Evolutionary conservation across 352 stramenopile genomes (phyloP).

Genomic region (Globisporangium spinosum): DNA sequence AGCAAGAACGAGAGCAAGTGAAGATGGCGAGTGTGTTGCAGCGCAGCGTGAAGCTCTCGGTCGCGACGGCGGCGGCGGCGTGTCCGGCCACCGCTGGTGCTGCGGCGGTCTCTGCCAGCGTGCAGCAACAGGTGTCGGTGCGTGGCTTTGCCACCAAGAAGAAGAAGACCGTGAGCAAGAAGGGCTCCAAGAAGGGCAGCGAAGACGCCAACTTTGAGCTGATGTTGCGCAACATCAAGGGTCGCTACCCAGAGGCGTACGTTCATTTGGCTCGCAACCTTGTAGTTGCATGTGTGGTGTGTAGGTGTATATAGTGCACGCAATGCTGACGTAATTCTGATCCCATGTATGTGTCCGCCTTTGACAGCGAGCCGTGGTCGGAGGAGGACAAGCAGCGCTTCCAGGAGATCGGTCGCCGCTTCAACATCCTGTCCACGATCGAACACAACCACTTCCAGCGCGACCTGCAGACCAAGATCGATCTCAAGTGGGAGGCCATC

Average conservation of each 20-base stretch:
- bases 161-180: slow-evolving; percentile 17
- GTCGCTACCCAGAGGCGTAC: slow-evolving; percentile 71
- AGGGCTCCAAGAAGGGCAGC: slow-evolving; percentile 16
- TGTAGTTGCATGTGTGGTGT: neutral
- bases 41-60: slow-evolving; percentile 15
- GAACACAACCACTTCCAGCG: slow-evolving; percentile 87
- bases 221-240: slow-evolving; percentile 79
- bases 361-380: slow-evolving; percentile 63
- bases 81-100: neutral
- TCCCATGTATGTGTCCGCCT: slow-evolving; percentile 8
- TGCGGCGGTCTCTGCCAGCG: neutral
- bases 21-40: slow-evolving; percentile 13
- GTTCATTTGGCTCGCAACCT: neutral
- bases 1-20: neutral
- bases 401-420: slow-evolving; percentile 77
- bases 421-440: slow-evolving; percentile 77
- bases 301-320: too few species aligned
- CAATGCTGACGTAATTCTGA: neutral
- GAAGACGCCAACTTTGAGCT: slow-evolving; percentile 80
- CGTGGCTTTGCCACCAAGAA: slow-evolving; percentile 18
- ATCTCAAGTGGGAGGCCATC: slow-evolving; percentile 90
- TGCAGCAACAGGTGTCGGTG: slow-evolving; percentile 7
- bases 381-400: slow-evolving; percentile 75
- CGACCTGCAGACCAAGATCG: slow-evolving; percentile 90
- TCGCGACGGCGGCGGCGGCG: neutral